Evolutionary conservation across 108 stramenopile species (phyloP).

Genomic region (Pseudonitzschia pungens): DNA sequence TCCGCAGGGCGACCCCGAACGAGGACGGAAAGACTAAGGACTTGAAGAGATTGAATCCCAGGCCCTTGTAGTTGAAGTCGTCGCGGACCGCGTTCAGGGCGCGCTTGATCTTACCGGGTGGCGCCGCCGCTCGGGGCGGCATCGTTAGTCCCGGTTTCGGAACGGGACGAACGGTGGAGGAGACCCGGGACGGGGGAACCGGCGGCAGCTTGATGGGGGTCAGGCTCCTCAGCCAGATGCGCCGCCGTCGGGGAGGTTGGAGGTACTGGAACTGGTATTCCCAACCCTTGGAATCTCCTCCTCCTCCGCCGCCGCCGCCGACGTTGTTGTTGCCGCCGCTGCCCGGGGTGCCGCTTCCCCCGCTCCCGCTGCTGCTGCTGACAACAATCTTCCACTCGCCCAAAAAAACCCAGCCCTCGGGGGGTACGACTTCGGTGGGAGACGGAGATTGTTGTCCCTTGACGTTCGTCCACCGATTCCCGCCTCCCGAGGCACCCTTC

Average conservation of each 20-base stretch:
- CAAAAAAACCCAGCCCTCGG: conserved; percentile 46
- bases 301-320: not conserved
- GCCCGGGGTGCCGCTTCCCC: not conserved
- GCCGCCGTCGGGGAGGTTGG: conserved; percentile 51
- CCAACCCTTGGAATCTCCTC: conserved; percentile 71
- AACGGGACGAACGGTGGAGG: not conserved
- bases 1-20: conserved; percentile 56
- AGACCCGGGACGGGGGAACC: conserved; percentile 4
- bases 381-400: conserved; percentile 85
- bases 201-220: not conserved
- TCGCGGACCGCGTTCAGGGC: conserved; percentile 34
- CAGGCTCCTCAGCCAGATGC: conserved; percentile 68
- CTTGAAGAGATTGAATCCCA: conserved; percentile 65
- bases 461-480: conserved; percentile 32
- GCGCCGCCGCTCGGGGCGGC: not conserved
- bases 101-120: not conserved
- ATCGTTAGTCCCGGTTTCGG: not conserved
- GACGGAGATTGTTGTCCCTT: conserved; percentile 26
- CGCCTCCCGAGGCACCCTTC: conserved; percentile 26
- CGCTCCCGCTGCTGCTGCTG: not conserved
- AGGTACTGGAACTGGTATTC: conserved; percentile 52
- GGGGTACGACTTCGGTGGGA: conserved; percentile 36
- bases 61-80: conserved; percentile 78
- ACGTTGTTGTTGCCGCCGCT: not conserved
- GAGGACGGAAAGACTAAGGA: conserved; percentile 49